Percentiles rank a stretch among this genome's conserved stretches.
phyloP scores from a whole-genome alignment of 768 basidiomycete species.

The Rhodotorula babjevae region DNA sequence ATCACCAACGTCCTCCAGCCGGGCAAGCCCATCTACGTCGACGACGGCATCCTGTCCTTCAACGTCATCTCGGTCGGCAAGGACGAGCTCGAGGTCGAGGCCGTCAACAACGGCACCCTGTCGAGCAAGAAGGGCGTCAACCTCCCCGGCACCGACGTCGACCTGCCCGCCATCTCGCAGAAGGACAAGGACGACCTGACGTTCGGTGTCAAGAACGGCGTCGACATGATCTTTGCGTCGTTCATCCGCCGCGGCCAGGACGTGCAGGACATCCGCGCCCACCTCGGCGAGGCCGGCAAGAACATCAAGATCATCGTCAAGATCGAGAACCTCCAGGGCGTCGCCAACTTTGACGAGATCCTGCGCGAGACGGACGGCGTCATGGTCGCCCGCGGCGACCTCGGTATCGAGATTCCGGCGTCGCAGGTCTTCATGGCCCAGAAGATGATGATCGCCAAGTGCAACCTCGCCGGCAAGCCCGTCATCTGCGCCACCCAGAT shows the following conservation, averaged over 20 bases:
- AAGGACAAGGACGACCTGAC: constrained; percentile 94
- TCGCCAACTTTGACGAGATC: constrained; percentile 98
- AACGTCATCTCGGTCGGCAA: constrained; percentile 39
- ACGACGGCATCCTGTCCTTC: constrained; percentile 65
- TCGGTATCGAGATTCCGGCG: constrained; percentile 99
- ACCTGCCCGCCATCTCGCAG: constrained; percentile 91
- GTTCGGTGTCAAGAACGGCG: constrained; percentile 94
- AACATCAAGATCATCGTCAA: constrained; percentile 99
- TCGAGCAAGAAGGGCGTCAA: constrained; percentile 99
- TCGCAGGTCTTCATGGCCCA: constrained; percentile 98
- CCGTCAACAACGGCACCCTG: constrained; percentile 86
- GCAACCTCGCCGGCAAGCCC: constrained; percentile 95
- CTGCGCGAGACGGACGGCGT: constrained; percentile 92
- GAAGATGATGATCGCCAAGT: constrained; percentile 99
- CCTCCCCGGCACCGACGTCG: constrained; percentile 94
- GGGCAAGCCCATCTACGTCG: constrained; percentile 96
- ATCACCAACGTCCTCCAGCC: constrained; percentile 90
- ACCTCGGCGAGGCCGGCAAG: constrained; percentile 90
- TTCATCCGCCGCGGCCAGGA: constrained; percentile 95
- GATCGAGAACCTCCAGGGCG: constrained; percentile 99
- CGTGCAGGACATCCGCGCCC: constrained; percentile 84
- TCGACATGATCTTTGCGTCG: constrained; percentile 99
- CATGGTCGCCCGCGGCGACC: constrained; percentile 99
- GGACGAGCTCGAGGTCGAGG: constrained; percentile 76
- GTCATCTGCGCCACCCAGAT: constrained; percentile 99